Conservation (phyloP, 495 filamentous ascomycete species). For the Aspergillus mulundensis region DNA sequence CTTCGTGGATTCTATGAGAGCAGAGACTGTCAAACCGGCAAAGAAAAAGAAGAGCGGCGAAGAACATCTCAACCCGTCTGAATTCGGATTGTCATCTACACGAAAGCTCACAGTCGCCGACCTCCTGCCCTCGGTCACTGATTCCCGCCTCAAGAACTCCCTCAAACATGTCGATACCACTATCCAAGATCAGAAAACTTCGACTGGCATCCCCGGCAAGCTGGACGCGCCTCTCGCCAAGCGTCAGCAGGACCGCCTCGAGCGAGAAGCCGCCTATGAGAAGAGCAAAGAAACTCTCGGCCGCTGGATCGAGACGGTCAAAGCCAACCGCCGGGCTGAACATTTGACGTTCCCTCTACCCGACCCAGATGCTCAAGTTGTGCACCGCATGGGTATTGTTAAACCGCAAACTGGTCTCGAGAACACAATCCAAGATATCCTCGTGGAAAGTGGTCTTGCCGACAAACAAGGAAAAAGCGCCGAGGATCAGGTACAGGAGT, state of each 20-base stretch:
- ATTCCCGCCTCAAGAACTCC: conserved; percentile 72
- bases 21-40: conserved; percentile 27
- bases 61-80: conserved; percentile 53
- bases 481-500: conserved; percentile 61
- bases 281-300: conserved; percentile 88
- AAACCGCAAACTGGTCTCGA: conserved; percentile 77
- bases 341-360: conserved; percentile 87
- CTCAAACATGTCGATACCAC: conserved; percentile 59
- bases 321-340: conserved; percentile 86
- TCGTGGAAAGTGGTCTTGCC: conserved; percentile 80
- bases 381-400: conserved; percentile 41
- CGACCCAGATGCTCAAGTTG: conserved; percentile 57
- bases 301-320: conserved; percentile 91
- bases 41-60: conserved; percentile 31
- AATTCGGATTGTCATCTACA: conserved; percentile 55
- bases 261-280: conserved; percentile 80
- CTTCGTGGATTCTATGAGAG: conserved; percentile 65
- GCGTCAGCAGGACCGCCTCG: conserved; percentile 81
- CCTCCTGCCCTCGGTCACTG: conserved; percentile 67
- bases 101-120: conserved; percentile 78
- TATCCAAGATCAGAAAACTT: conserved; percentile 48
- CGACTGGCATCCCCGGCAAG: conserved; percentile 59
- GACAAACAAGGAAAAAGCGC: conserved; percentile 53
- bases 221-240: conserved; percentile 82
- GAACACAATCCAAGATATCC: conserved; percentile 74